Evolutionary conservation across 495 filamentous ascomycete species (phyloP), one percentile per base, ranked within the genome.

Genomic region (Neurospora sp.): DNA sequence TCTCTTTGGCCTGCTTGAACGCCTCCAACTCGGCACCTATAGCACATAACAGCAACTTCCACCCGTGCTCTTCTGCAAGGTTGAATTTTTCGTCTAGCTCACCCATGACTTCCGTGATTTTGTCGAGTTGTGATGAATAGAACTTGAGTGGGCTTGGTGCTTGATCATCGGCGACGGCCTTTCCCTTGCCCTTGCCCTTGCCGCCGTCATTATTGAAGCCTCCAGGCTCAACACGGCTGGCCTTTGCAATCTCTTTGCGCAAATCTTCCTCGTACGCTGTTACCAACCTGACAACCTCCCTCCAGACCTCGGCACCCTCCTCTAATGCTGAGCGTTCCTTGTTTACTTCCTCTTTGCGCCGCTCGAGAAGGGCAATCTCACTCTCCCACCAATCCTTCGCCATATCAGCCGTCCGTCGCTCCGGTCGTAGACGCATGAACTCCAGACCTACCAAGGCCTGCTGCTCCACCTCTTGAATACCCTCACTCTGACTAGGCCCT

Each of bases 21-120:
- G 96, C 94, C 76, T 95, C 92, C 5, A 97, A 79, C 77, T 99
- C 96, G 1, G 96, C 93, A 5, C 94, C 92, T 73, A 98, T 90
- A 73, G 92, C 94, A 73, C 92, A 95, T 31, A 97, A 88, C 34
- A 99, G 85, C 36, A 98, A 82, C 48, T 92, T 98, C 96, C 96
- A 99, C 8, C 89, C 87, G 71, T 87, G 87, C 5, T 87, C 85
- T 71, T 91, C 86, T 0, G 90, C 91, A 40, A 86, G 81, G 19
- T 87, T 85, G n/a, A 91, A 77, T 8, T 85, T 86, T 42, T 85
- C 82, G 71, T 91, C 88, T n/a, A 97, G 78, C 13, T 86, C 85
- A 4, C 73, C 70, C 45, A 91, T 86, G 24, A 88, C 88, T 9
- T 78, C 75, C 62, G 89, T 85, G 77, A 95, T 86, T 17, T 87